A percentile compares a stretch with the other conserved stretches of the same genome.
Evolutionary conservation across 1,284 basidiomycete species (phyloP).

Genomic region (Polyporus tsugae): DNA sequence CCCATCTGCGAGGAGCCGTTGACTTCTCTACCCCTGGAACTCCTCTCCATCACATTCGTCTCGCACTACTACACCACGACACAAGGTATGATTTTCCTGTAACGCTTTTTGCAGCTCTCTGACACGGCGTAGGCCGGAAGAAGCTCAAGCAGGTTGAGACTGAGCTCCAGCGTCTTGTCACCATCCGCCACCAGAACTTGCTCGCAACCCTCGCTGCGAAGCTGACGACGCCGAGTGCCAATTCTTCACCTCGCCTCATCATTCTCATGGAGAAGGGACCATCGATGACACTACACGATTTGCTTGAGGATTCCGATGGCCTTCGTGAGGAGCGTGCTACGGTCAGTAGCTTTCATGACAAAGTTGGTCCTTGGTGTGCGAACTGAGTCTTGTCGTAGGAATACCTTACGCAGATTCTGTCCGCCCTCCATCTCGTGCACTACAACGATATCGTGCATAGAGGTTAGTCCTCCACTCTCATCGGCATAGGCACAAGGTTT

Average conservation of each 20-base stretch:
- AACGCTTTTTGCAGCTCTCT: background rate
- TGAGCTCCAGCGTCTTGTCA: conserved; percentile 68
- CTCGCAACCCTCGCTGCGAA: conserved; percentile 71
- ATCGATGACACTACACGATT: conserved; percentile 67
- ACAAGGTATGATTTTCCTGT: conserved; percentile 56
- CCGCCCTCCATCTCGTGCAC: conserved; percentile 72
- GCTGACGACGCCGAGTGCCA: conserved; percentile 56
- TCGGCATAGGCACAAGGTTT: background rate
- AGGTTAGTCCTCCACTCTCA: conserved; percentile 45
- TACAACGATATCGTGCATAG: conserved; percentile 69
- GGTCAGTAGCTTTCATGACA: conserved; percentile 45
- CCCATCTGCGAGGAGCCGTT: conserved; percentile 71
- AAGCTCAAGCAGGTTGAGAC: conserved; percentile 73
- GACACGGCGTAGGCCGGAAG: conserved; percentile 52
- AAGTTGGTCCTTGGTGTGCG: background rate
- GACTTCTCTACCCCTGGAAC: conserved; percentile 65
- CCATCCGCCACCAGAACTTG: conserved; percentile 68
- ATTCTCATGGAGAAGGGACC: conserved; percentile 75
- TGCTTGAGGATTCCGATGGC: conserved; percentile 72
- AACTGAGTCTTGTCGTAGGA: conserved; percentile 51
- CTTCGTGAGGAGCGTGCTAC: conserved; percentile 73
- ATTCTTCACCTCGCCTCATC: conserved; percentile 58
- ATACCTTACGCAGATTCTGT: conserved; percentile 74
- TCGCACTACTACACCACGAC: conserved; percentile 70
- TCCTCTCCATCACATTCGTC: conserved; percentile 70